Evolutionary conservation across 108 stramenopile genomes (phyloP), one percentile per base, ranked within the genome.

Genomic region (Aureococcus anophagefferens): DNA sequence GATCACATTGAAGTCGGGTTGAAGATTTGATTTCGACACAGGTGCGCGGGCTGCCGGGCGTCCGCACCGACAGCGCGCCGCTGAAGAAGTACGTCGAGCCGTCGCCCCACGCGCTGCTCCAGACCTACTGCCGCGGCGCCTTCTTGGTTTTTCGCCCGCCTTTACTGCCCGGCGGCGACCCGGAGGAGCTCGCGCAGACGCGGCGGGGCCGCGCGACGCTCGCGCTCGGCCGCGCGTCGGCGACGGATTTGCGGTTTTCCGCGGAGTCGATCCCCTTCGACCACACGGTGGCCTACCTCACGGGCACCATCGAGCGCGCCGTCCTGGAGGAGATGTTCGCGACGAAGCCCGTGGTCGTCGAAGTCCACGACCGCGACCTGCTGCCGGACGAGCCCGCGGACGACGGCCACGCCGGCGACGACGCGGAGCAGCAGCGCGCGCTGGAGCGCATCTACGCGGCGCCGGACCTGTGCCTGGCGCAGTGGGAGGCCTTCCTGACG

Each of bases 1-100:
- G n/a, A n/a, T n/a, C n/a, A n/a, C n/a, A n/a, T n/a, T n/a, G n/a
- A n/a, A n/a, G n/a, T n/a, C n/a, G n/a, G n/a, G n/a, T n/a, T n/a
- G n/a, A n/a, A n/a, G n/a, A n/a, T n/a, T n/a, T n/a, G n/a, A n/a
- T n/a, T n/a, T n/a, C n/a, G n/a, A n/a, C n/a, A n/a, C n/a, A n/a
- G n/a, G n/a, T n/a, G n/a, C n/a, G n/a, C n/a, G n/a, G 63, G 11
- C n/a, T 71, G 5, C 70, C 70, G 15, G 70, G 70, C 7, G 70
- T 71, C 4, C 0, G 62, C 9, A 35, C 35, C 0, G 63, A 33
- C 5, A 7, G 33, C 18, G 18, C 34, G 4, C 33, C 62, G 28
- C 14, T 30, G 28, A 25, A 71, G 33, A 59, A 71, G 32, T 71
- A 36, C 21, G 70, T 71, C 17, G 63, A 71, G 5, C 63, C 63